These are phyloP conservation scores for Suillus paluster DNA, from an alignment of 768 basidiomycete genomes.

Conservation along the genomic window DNA sequence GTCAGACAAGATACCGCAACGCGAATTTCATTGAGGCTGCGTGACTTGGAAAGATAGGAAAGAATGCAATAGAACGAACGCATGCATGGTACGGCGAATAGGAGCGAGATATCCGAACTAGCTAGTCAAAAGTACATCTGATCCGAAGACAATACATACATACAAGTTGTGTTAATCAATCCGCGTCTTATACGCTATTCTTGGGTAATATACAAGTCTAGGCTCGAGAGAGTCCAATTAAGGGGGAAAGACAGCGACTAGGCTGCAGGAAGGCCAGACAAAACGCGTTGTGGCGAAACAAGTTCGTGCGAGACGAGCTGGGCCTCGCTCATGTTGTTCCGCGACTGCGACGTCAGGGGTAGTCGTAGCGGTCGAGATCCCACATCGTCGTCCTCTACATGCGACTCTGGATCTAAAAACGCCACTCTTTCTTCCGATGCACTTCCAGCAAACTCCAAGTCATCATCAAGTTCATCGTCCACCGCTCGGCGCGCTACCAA, in stretches of 20 bases:
- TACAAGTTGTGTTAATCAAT: constrained; percentile 10
- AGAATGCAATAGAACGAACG: constrained; percentile 16
- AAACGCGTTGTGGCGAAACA: constrained; percentile 19
- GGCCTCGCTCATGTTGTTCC: constrained; percentile 51
- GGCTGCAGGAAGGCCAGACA: constrained; percentile 9
- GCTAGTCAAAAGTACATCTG: constrained; percentile 24
- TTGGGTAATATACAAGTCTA: constrained; percentile 4
- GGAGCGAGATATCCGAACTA: constrained; percentile 8
- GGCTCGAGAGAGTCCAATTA: constrained; percentile 6
- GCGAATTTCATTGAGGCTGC: background rate
- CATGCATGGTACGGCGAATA: constrained; percentile 14
- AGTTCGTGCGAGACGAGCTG: constrained; percentile 36
- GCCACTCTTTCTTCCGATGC: constrained; percentile 56
- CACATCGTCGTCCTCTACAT: constrained; percentile 20
- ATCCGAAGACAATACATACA: constrained; percentile 25
- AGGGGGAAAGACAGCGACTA: constrained; percentile 10
- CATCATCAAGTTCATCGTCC: constrained; percentile 56
- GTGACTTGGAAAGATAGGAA: constrained; percentile 11
- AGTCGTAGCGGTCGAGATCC: constrained; percentile 15
- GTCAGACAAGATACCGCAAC: background rate
- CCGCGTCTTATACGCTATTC: background rate
- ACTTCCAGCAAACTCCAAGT: constrained; percentile 32
- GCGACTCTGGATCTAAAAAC: constrained; percentile 48
- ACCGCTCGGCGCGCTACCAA: constrained; percentile 76
- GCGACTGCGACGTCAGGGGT: constrained; percentile 21